Evolutionary conservation across 331 rosid species (phyloP).

Genomic region (Phaseolus coccineus): DNA sequence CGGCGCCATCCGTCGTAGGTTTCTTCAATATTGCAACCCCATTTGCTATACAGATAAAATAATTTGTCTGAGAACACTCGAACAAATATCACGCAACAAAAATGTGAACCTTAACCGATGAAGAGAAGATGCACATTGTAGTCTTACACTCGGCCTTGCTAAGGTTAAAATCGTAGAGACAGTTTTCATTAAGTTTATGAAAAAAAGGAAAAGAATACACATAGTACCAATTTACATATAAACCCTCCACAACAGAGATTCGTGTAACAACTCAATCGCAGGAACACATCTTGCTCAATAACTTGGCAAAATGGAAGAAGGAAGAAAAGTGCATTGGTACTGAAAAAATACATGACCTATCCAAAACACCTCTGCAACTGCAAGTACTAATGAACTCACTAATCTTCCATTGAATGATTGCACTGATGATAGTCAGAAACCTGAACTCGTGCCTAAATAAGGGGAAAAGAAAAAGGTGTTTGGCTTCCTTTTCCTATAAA

Average conservation of each 20-base stretch:
- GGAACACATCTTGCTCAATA: constrained; percentile 44
- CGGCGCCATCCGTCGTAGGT: too few relatives aligned
- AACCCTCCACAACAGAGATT: constrained; percentile 34
- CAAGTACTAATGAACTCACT: constrained; percentile 39
- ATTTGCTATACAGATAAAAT: too few relatives aligned
- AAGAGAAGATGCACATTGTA: neutral
- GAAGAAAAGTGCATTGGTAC: constrained; percentile 44
- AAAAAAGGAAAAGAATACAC: constrained; percentile 15
- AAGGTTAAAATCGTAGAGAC: constrained; percentile 7
- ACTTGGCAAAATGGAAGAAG: constrained; percentile 20
- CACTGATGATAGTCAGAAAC: constrained; percentile 40
- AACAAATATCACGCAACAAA: neutral
- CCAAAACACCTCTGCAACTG: constrained; percentile 46
- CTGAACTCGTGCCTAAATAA: constrained; percentile 48
- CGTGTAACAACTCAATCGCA: constrained; percentile 39
- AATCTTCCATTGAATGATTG: constrained; percentile 48
- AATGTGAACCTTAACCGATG: neutral
- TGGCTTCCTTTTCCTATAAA: constrained; percentile 55
- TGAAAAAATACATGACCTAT: constrained; percentile 43
- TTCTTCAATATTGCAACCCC: too few relatives aligned
- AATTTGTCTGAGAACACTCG: too few relatives aligned
- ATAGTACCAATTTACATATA: constrained; percentile 39
- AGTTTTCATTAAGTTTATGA: constrained; percentile 23
- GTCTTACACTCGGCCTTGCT: neutral
- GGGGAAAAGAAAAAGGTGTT: constrained; percentile 41